phyloP scores from a whole-genome alignment of 345 rosid species.

The Cochlearia excelsa region DNA sequence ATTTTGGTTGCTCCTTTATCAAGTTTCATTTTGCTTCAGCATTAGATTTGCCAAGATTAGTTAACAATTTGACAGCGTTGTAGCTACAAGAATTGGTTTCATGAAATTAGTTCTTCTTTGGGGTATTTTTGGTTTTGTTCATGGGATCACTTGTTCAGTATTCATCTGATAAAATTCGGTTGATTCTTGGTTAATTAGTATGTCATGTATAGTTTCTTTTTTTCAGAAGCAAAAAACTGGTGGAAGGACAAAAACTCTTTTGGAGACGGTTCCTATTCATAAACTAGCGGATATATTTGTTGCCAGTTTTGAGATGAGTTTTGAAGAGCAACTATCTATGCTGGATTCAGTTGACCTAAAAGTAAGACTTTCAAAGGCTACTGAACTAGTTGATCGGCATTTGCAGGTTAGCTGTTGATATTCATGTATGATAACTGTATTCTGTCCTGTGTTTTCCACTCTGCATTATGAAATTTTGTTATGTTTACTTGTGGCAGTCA shows the following conservation, averaged over 20 bases:
- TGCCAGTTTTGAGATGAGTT: conserved; percentile 98
- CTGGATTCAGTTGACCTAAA: conserved; percentile 92
- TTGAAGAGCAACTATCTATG: conserved; percentile 94
- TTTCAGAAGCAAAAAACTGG: conserved; percentile 88
- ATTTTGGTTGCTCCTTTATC: conserved; percentile 19
- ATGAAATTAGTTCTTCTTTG: conserved; percentile 19
- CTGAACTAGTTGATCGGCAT: conserved; percentile 96
- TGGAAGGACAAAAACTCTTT: conserved; percentile 88
- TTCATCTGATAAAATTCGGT: conserved; percentile 13
- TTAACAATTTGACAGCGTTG: conserved; percentile 6
- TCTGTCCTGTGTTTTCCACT: conserved; percentile 13
- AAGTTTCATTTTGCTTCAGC: conserved; percentile 9
- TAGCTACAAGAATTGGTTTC: conserved; percentile 11
- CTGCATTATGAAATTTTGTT: conserved; percentile 30
- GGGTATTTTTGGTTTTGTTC: conserved; percentile 2
- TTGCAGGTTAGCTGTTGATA: conserved; percentile 61
- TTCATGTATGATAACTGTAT: conserved; percentile 16
- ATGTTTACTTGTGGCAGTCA: conserved; percentile 64
- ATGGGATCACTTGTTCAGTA: conserved; percentile 4
- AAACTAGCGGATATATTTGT: conserved; percentile 99
- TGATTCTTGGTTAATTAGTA: conserved; percentile 3
- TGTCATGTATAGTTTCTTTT: conserved; percentile 24
- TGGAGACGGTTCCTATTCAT: conserved; percentile 97
- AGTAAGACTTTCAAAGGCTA: conserved; percentile 91
- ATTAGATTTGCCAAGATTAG: conserved; percentile 12